Conservation (phyloP, 306 rosid species). For the Mucuna pruriens region DNA sequence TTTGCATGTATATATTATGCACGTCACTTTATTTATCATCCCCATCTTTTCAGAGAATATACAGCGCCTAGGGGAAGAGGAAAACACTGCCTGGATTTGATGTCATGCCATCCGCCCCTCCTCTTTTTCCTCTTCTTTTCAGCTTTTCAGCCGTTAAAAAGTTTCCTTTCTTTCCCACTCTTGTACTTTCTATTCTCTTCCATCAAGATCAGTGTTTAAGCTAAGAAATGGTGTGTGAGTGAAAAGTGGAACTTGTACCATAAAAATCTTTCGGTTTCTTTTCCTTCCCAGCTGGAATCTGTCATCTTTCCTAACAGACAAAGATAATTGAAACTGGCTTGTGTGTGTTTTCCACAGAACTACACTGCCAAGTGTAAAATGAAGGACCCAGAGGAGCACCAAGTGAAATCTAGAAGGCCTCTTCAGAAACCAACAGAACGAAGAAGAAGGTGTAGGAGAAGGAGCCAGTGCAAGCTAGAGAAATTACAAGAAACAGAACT, state of each 20-base stretch:
- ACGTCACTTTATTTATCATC: slow-evolving; percentile 35
- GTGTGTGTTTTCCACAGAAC: slow-evolving; percentile 35
- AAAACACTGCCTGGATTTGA: slow-evolving; percentile 50
- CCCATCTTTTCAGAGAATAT: slow-evolving; percentile 52
- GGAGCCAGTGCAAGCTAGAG: slow-evolving; percentile 36
- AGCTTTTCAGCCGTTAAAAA: slow-evolving; percentile 50
- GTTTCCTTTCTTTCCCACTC: slow-evolving; percentile 40
- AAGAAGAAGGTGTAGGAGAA: slow-evolving; percentile 47
- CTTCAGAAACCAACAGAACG: slow-evolving; percentile 36
- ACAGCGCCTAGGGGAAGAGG: slow-evolving; percentile 47
- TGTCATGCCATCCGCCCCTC: slow-evolving; percentile 31
- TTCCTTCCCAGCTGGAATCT: neutral
- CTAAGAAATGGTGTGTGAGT: neutral
- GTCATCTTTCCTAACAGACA: neutral
- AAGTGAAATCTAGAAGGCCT: slow-evolving; percentile 37
- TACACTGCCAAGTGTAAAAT: slow-evolving; percentile 18
- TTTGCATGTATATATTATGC: slow-evolving; percentile 39
- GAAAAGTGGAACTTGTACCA: slow-evolving; percentile 29
- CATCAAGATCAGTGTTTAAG: neutral
- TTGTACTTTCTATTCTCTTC: slow-evolving; percentile 25
- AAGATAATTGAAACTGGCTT: neutral
- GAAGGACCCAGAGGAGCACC: slow-evolving; percentile 51
- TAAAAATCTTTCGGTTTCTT: neutral
- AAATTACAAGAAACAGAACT: slow-evolving; percentile 33
- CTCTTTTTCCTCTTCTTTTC: slow-evolving; percentile 16